Conservation (phyloP, 176 grass and related monocot species). For the Lolium perenne region DNA sequence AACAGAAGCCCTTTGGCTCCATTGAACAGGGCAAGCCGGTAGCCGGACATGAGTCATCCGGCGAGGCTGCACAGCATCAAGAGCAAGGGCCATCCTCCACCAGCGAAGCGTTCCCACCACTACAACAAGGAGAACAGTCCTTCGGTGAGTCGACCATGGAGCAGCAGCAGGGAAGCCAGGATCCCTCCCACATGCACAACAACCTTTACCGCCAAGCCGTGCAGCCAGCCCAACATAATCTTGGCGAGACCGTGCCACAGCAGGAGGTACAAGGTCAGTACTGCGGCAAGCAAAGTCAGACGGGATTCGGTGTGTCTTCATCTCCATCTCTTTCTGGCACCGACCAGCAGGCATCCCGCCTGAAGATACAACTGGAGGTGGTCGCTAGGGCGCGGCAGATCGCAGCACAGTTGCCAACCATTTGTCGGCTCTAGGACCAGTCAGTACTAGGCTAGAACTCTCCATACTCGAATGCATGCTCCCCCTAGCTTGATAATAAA, state of each 20-base stretch:
- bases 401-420: conserved; percentile 5
- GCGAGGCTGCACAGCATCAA: not conserved
- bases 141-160: not conserved
- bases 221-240: no score
- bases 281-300: no score
- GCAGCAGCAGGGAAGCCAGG: not conserved
- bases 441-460: conserved; percentile 5
- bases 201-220: no score
- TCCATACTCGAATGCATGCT: no score
- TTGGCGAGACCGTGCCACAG: not conserved
- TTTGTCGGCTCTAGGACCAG: not conserved
- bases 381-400: conserved; percentile 15
- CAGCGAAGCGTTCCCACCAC: not conserved
- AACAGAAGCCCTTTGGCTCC: no score
- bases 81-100: not conserved
- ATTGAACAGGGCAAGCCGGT: no score
- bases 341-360: not conserved
- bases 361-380: not conserved
- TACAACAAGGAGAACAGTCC: not conserved
- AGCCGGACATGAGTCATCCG: no score
- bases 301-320: not conserved
- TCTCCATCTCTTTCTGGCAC: not conserved
- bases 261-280: not conserved
- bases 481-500: conserved; percentile 13
- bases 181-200: no score